Evolutionary conservation across 1,284 basidiomycete genomes (phyloP).

Genomic region (Rhodotorula sp.): DNA sequence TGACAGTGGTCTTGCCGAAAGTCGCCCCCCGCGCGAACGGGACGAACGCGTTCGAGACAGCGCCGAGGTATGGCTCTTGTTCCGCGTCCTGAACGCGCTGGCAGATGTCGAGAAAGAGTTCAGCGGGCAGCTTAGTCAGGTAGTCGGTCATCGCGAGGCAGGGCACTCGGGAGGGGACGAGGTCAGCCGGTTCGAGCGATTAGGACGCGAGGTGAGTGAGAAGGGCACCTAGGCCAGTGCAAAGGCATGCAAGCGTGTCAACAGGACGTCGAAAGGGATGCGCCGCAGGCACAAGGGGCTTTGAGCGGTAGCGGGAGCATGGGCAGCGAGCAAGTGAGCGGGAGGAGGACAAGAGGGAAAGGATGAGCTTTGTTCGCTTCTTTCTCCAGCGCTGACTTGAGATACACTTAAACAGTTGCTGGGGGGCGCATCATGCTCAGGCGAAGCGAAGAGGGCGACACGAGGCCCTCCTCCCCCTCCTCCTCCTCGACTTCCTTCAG

Average conservation of each 20-base stretch:
- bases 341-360: no score
- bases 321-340: no score
- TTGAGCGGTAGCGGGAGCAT: no score
- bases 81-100: background rate
- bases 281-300: background rate
- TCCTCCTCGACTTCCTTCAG: no score
- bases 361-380: no score
- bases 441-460: no score
- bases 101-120: slow-evolving; percentile 1
- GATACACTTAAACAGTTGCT: no score
- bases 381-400: no score
- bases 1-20: background rate
- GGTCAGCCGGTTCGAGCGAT: background rate
- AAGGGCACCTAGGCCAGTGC: background rate
- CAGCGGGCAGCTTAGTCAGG: background rate
- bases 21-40: background rate
- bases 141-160: background rate
- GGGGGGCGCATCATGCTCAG: no score
- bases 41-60: background rate
- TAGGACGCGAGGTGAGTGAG: background rate
- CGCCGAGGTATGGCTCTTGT: background rate
- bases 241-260: background rate
- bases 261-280: background rate
- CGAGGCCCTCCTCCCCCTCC: no score
- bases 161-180: background rate